Conservation (phyloP, 1,284 basidiomycete genomes). For the Cryptococcus deneoformans region DNA sequence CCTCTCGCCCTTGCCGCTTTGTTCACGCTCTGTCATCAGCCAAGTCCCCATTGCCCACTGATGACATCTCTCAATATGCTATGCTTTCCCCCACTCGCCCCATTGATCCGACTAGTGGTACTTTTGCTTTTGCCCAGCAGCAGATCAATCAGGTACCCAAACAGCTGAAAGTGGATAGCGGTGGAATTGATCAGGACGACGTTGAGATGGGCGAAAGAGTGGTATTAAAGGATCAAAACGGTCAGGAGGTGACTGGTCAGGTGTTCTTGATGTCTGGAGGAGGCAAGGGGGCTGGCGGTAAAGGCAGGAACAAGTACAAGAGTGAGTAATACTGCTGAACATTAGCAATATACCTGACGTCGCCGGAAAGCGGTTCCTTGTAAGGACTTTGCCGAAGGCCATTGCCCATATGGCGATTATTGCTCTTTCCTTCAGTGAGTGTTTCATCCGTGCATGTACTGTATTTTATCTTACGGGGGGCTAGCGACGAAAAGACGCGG, state of each 20-base stretch:
- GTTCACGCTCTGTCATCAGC: conserved; percentile 38
- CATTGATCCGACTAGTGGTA: conserved; percentile 37
- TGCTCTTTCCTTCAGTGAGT: conserved; percentile 46
- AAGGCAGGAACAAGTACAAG: conserved; percentile 43
- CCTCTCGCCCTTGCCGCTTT: conserved; percentile 50
- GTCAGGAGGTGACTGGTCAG: conserved; percentile 35
- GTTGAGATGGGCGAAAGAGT: conserved; percentile 34
- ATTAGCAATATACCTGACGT: background rate
- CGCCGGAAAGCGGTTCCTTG: conserved; percentile 38
- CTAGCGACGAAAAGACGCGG: conserved; percentile 5
- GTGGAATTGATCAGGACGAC: conserved; percentile 15
- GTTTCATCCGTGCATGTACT: too few species aligned
- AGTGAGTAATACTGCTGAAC: conserved; percentile 25
- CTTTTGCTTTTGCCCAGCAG: conserved; percentile 40
- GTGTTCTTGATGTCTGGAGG: conserved; percentile 49
- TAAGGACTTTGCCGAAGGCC: conserved; percentile 39
- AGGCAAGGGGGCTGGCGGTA: conserved; percentile 44
- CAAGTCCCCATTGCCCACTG: conserved; percentile 2
- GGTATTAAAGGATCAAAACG: conserved; percentile 23
- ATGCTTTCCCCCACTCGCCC: conserved; percentile 16
- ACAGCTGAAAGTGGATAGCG: conserved; percentile 3
- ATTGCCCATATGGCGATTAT: conserved; percentile 46
- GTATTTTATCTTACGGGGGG: too few species aligned
- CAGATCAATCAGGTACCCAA: conserved; percentile 12
- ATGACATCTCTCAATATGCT: background rate